A percentile compares a stretch with the other conserved stretches of the same genome.
These are phyloP conservation scores for Scalesia atractyloides DNA, from an alignment of 129 eudicot genomes.

Conservation along the genomic window DNA sequence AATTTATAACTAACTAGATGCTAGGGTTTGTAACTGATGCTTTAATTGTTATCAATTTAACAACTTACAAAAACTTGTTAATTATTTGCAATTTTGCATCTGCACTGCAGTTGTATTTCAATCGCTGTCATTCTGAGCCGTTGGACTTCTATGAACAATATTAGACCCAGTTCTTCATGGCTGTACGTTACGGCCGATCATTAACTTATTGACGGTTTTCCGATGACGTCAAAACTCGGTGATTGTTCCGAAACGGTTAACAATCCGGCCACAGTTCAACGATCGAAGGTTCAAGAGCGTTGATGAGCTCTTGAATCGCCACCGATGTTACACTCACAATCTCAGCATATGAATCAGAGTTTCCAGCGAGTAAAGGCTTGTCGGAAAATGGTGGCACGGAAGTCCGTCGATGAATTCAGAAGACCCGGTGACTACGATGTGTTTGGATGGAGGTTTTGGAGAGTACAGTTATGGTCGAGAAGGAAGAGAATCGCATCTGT, in stretches of 20 bases:
- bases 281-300: conserved; percentile 49
- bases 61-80: conserved; percentile 10
- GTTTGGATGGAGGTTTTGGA: conserved; percentile 34
- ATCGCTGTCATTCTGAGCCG: conserved; percentile 83
- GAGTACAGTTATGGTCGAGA: too few species aligned
- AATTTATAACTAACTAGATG: neutral
- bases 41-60: neutral
- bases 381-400: conserved; percentile 55
- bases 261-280: conserved; percentile 20
- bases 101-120: conserved; percentile 82
- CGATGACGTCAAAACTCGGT: conserved; percentile 35
- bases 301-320: conserved; percentile 27
- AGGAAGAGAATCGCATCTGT: too few species aligned
- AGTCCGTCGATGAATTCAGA: conserved; percentile 84
- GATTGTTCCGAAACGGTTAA: conserved; percentile 45
- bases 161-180: conserved; percentile 87
- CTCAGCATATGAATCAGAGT: conserved; percentile 36
- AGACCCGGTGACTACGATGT: conserved; percentile 72
- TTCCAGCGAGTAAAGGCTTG: conserved; percentile 17
- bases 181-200: conserved; percentile 63
- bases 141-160: conserved; percentile 78
- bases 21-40: neutral
- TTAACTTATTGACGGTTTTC: conserved; percentile 47
- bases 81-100: neutral
- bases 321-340: neutral